Conservation (phyloP, 768 basidiomycete genomes). For the Boletus subcaerulescens region DNA sequence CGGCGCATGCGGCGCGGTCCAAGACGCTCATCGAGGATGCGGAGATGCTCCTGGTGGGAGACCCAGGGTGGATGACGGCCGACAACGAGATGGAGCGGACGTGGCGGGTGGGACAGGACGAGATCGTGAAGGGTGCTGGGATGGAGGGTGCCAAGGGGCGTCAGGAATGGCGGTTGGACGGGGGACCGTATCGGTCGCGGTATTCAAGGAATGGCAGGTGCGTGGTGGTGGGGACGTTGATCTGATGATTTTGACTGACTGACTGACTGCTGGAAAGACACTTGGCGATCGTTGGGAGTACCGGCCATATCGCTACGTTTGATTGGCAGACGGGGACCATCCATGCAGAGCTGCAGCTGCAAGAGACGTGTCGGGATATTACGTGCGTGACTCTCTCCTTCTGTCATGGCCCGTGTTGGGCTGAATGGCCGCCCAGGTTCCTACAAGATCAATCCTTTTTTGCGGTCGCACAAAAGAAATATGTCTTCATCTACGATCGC, state of each 20-base stretch:
- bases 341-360: constrained; percentile 84
- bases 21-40: constrained; percentile 66
- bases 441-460: constrained; percentile 91
- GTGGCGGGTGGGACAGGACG: constrained; percentile 82
- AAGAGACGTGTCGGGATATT: constrained; percentile 90
- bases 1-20: constrained; percentile 58
- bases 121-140: constrained; percentile 64
- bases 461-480: constrained; percentile 95
- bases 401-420: background rate
- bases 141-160: constrained; percentile 74
- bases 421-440: constrained; percentile 49
- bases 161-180: constrained; percentile 78
- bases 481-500: constrained; percentile 93
- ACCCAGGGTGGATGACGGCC: constrained; percentile 68
- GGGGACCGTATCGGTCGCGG: constrained; percentile 79
- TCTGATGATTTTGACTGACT: background rate
- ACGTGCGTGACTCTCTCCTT: constrained; percentile 50
- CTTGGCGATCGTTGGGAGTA: constrained; percentile 77
- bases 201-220: constrained; percentile 92
- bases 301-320: constrained; percentile 89
- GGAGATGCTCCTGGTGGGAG: constrained; percentile 65
- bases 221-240: constrained; percentile 21
- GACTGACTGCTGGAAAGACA: constrained; percentile 46
- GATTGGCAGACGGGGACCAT: constrained; percentile 89
- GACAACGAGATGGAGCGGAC: constrained; percentile 85